These are phyloP conservation scores for Tieghemiomyces parasiticus DNA, from an alignment of 192 early-diverging fungal species.

Conservation along the genomic window DNA sequence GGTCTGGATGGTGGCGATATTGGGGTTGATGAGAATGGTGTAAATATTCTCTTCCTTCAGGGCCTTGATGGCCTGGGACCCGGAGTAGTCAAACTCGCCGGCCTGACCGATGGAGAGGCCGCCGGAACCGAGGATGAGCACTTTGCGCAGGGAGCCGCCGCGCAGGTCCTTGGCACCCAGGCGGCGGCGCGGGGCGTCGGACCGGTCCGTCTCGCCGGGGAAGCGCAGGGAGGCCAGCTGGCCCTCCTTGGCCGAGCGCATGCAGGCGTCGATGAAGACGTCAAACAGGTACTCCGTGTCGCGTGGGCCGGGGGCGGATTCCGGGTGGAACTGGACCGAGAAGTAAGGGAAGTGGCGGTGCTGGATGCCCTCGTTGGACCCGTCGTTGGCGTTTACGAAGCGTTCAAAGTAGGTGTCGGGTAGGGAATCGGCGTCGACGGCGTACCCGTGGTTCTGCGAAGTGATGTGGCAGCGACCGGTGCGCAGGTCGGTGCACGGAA, in stretches of 20 bases:
- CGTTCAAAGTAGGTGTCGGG: conserved; percentile 57
- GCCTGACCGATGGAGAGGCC: conserved; percentile 97
- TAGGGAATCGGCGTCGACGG: conserved; percentile 72
- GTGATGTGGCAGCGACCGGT: conserved; percentile 97
- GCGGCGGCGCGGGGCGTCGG: not conserved
- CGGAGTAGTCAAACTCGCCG: conserved; percentile 98
- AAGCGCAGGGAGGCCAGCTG: conserved; percentile 62
- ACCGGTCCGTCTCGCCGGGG: conserved; percentile 31
- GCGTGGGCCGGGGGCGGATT: conserved; percentile 87
- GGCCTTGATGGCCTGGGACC: conserved; percentile 95
- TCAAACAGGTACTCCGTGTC: conserved; percentile 98
- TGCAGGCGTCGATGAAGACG: conserved; percentile 68
- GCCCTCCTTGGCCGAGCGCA: conserved; percentile 46
- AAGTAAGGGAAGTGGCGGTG: conserved; percentile 84
- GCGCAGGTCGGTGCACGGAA: conserved; percentile 92
- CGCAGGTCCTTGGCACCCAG: conserved; percentile 26
- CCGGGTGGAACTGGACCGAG: conserved; percentile 98
- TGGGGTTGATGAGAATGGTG: conserved; percentile 97
- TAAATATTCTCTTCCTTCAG: conserved; percentile 93
- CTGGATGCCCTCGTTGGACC: conserved; percentile 96
- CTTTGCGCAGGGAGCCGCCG: conserved; percentile 68
- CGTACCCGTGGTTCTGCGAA: conserved; percentile 98
- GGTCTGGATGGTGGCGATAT: conserved; percentile 99
- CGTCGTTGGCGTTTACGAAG: conserved; percentile 98
- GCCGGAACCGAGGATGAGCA: conserved; percentile 90